Conservation (phyloP, 208 protist species). For the Sergeia podlipaevii region DNA sequence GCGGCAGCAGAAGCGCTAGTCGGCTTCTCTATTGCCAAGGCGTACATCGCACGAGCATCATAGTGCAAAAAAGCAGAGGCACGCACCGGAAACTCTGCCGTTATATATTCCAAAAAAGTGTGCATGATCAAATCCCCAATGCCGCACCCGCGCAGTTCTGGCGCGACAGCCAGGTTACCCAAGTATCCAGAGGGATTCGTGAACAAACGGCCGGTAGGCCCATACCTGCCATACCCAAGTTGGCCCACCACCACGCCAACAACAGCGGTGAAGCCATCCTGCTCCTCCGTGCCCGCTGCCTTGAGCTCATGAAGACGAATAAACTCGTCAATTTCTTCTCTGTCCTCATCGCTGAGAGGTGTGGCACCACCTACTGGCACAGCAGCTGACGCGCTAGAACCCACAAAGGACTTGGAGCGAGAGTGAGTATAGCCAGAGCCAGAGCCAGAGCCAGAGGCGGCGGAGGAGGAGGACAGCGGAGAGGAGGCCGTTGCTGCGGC, state of each 20-base stretch:
- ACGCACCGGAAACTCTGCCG: constrained; percentile 39
- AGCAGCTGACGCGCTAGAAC: too few species aligned
- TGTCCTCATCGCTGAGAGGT: not conserved
- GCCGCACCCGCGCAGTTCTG: constrained; percentile 44
- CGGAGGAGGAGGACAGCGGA: too few species aligned
- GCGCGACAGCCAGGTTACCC: constrained; percentile 56
- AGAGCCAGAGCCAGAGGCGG: too few species aligned
- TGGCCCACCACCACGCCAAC: constrained; percentile 63
- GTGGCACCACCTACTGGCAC: too few species aligned
- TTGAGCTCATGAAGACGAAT: not conserved
- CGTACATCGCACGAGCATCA: constrained; percentile 19
- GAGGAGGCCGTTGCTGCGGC: too few species aligned
- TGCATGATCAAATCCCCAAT: constrained; percentile 51
- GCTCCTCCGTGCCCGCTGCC: constrained; percentile 7
- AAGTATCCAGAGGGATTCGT: constrained; percentile 73
- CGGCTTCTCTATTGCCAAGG: not conserved
- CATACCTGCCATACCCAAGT: constrained; percentile 33
- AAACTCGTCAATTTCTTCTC: constrained; percentile 8
- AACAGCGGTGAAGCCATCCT: constrained; percentile 22
- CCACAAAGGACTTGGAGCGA: too few species aligned
- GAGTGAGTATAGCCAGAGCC: too few species aligned
- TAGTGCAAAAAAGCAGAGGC: constrained; percentile 53
- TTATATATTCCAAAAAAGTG: constrained; percentile 50
- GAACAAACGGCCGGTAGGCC: constrained; percentile 28
- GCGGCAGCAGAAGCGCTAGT: not conserved